These are phyloP conservation scores for Pythium brachiatum DNA, from an alignment of 352 stramenopile genomes.

Conservation along the genomic window DNA sequence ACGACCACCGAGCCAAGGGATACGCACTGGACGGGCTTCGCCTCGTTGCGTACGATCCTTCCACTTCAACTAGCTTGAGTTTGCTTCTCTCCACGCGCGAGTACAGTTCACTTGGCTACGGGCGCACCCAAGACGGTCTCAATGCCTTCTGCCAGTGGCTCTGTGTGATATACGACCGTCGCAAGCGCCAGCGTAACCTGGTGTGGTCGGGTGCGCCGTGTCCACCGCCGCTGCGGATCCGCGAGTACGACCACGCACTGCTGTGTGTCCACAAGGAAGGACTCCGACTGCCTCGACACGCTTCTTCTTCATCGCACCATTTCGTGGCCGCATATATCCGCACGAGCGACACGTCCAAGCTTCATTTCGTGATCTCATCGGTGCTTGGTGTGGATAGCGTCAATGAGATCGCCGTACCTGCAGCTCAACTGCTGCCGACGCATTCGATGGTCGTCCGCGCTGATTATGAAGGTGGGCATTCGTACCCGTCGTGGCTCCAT, in stretches of 20 bases:
- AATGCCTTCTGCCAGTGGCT: conserved; percentile 57
- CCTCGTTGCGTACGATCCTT: conserved; percentile 52
- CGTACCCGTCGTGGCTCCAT: conserved; percentile 36
- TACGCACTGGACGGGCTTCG: conserved; percentile 52
- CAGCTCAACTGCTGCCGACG: conserved; percentile 21
- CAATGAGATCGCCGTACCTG: conserved; percentile 17
- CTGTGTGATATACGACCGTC: conserved; percentile 55
- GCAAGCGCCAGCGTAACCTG: conserved; percentile 45
- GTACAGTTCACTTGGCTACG: conserved; percentile 50
- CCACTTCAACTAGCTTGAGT: conserved; percentile 33
- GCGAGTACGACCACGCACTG: conserved; percentile 45
- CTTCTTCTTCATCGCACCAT: neutral
- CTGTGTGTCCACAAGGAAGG: conserved; percentile 70
- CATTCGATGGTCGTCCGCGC: conserved; percentile 31
- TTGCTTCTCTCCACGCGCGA: conserved; percentile 42
- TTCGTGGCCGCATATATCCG: conserved; percentile 44
- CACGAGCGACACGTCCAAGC: conserved; percentile 24
- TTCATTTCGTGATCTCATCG: conserved; percentile 38
- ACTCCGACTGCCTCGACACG: conserved; percentile 19
- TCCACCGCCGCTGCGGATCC: conserved; percentile 45
- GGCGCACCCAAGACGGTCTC: conserved; percentile 38
- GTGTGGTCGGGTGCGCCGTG: conserved; percentile 57
- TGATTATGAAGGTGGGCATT: conserved; percentile 9
- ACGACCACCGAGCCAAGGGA: conserved; percentile 35
- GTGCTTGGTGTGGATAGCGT: neutral